Conservation (phyloP, 1,284 basidiomycete species). For the Kalmanozyma brasiliensis region DNA sequence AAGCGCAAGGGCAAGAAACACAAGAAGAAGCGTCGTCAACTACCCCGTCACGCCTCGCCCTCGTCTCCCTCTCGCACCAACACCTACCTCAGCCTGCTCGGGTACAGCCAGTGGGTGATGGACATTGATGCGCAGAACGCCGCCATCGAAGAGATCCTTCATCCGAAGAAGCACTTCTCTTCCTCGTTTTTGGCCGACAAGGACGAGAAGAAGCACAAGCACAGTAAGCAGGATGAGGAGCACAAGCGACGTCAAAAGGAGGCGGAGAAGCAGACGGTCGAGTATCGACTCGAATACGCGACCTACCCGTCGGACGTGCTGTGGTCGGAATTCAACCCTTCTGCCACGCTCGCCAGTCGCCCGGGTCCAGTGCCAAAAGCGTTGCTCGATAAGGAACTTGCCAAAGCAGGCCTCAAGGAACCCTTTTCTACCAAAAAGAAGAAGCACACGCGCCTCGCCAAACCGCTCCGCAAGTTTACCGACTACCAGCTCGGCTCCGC, state of each 20-base stretch:
- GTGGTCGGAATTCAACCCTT: conserved; percentile 52
- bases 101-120: conserved; percentile 85
- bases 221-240: conserved; percentile 12
- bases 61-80: conserved; percentile 79
- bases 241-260: conserved; percentile 7
- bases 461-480: conserved; percentile 74
- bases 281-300: conserved; percentile 62
- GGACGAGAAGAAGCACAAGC: conserved; percentile 13
- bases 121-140: conserved; percentile 74
- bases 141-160: conserved; percentile 62
- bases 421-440: conserved; percentile 21
- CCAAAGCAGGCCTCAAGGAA: conserved; percentile 68
- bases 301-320: conserved; percentile 58
- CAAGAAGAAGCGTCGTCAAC: conserved; percentile 72
- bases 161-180: conserved; percentile 13
- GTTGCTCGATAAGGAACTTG: conserved; percentile 74
- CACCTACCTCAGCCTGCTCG: conserved; percentile 77
- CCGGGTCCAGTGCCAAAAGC: conserved; percentile 71
- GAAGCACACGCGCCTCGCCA: conserved; percentile 23
- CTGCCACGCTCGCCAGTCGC: neutral
- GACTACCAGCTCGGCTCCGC: conserved; percentile 77
- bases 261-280: conserved; percentile 33
- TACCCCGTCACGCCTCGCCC: conserved; percentile 75
- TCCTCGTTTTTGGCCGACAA: neutral
- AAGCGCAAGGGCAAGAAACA: conserved; percentile 72